phyloP scores from a whole-genome alignment of 1,284 basidiomycete genomes.

The Malassezia vespertilionis region DNA sequence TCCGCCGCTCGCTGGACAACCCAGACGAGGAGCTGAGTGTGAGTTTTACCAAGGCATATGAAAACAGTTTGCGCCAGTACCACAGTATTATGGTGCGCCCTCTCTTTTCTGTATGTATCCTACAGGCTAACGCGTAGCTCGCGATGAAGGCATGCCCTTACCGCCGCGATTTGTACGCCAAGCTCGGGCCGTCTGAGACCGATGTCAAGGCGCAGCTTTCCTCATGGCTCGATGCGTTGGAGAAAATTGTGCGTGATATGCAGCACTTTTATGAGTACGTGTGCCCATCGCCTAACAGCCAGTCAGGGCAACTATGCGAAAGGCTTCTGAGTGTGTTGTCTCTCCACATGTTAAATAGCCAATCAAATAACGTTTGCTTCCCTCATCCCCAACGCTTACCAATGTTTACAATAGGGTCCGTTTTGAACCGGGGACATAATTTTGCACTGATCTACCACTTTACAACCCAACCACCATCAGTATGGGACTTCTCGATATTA shows the following conservation, averaged over 20 bases:
- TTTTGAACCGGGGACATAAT: too few species aligned
- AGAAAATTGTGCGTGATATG: conserved; percentile 61
- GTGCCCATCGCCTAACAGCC: background rate
- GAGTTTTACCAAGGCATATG: conserved; percentile 76
- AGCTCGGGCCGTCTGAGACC: conserved; percentile 65
- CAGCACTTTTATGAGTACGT: conserved; percentile 56
- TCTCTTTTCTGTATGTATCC: conserved; percentile 56
- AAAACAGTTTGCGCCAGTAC: conserved; percentile 66
- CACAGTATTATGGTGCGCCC: conserved; percentile 80
- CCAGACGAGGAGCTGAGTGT: conserved; percentile 59
- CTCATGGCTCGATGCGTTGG: conserved; percentile 68
- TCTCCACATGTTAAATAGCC: too few species aligned
- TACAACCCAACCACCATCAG: conserved; percentile 16
- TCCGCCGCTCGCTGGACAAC: conserved; percentile 64
- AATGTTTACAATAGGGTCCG: too few species aligned
- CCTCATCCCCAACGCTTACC: too few species aligned
- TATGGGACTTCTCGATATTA: conserved; percentile 42
- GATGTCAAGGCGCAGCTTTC: conserved; percentile 61
- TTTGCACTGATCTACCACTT: background rate
- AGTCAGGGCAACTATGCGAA: conserved; percentile 35
- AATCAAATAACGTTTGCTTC: too few species aligned
- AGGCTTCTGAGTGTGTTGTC: conserved; percentile 23
- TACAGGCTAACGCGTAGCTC: conserved; percentile 52
- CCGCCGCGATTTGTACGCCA: conserved; percentile 75
- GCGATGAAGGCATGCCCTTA: conserved; percentile 96